Conservation (phyloP, 768 basidiomycete genomes). For the Rhizopogon roseolus region DNA sequence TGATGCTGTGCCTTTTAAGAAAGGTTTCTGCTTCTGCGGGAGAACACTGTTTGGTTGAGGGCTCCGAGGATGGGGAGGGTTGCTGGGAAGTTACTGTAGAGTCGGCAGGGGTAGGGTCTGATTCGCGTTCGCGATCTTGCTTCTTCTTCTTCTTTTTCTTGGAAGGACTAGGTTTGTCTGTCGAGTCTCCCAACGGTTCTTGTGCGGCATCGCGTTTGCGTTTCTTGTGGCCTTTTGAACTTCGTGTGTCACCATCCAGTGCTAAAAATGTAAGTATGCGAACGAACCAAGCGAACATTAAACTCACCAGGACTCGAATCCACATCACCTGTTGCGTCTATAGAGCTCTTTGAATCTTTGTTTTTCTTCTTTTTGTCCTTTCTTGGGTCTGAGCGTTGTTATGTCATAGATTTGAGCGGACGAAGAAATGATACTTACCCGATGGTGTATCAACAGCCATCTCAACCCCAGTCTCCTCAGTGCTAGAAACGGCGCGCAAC, state of each 20-base stretch:
- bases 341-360: not conserved
- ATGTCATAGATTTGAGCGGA: not conserved
- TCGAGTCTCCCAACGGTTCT: not conserved
- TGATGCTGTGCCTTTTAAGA: constrained; percentile 68
- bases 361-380: constrained; percentile 13
- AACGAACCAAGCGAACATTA: not conserved
- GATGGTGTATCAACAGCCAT: not conserved
- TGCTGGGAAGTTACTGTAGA: constrained; percentile 13
- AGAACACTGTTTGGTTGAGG: constrained; percentile 22
- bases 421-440: not conserved
- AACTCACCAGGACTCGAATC: not conserved
- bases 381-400: not conserved
- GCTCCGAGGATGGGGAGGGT: constrained; percentile 8
- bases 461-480: not conserved
- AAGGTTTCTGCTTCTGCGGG: constrained; percentile 52
- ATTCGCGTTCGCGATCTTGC: constrained; percentile 6
- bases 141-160: constrained; percentile 26
- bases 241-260: constrained; percentile 2
- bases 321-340: not conserved
- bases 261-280: not conserved
- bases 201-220: constrained; percentile 14
- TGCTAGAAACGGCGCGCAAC: not conserved
- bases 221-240: constrained; percentile 13
- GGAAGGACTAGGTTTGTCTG: constrained; percentile 7
- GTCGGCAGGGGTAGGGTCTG: constrained; percentile 1